Base-by-base conservation (phyloP, 345 rosid species). In the Atalantia buxifolia region DNA sequence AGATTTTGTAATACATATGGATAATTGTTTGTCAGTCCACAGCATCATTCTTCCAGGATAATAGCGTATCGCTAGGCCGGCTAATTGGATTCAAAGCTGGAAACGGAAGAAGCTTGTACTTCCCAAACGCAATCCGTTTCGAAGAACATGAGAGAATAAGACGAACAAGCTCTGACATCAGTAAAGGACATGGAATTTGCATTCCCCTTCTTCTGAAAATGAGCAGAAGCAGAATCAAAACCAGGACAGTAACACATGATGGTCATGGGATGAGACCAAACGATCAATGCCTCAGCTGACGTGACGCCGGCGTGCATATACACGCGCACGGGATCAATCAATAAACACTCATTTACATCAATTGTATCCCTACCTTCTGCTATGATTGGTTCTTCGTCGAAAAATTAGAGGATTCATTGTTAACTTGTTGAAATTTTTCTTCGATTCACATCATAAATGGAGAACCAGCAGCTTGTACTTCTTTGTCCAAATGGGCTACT, bases 1-100 rank as follows among this genome's bases (percentile, higher is more conserved):
- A 28, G 36, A 13, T 45, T 45, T 45, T 45, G 50, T 45, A 45
- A 45, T 13, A 45, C 14, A 45, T 1, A 13, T 13, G 50, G 50
- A 45, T 45, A 45, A 22, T 14, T 50, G 24, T 12, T 45, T 71
- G 45, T 35, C 86, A 88, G 93, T 86, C 93, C 8, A 79, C 90
- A 5, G 88, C 85, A 8, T 90, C 91, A 4, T 88, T 90, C 84
- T 90, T 90, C 83, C 90, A 84, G 74, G 90, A 88, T 60, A 28
- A 60, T 45, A 88, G 88, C 19, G 82, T 83, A 42, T 76, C 93
- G 1, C 79, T 87, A 3, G 93, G 93, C 28, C 78, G 80, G 76
- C 83, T 90, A 30, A 88, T 88, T 22, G 93, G 93, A 57, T 77
- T 85, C 24, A 72, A 79, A 75, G 77, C 77, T 0, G 74, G 84